Conservation (phyloP, 495 filamentous ascomycete genomes). For the Penicillium robsamsonii region DNA sequence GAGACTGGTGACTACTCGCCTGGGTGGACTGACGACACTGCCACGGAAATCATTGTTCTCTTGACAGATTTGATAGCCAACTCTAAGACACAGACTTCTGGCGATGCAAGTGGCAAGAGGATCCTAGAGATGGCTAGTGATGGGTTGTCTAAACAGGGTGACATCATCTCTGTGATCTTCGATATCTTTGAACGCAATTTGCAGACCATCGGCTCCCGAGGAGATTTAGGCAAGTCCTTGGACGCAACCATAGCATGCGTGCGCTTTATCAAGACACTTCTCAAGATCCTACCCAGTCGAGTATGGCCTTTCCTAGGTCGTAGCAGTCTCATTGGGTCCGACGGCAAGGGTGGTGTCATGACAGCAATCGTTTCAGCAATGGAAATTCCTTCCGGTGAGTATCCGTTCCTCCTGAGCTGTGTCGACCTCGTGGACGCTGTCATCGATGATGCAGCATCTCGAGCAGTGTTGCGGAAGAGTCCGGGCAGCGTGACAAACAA, state of each 20-base stretch:
- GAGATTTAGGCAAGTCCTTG: conserved; percentile 50
- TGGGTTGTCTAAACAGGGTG: conserved; percentile 66
- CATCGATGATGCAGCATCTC: conserved; percentile 70
- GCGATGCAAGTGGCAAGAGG: conserved; percentile 40
- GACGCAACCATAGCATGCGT: conserved; percentile 69
- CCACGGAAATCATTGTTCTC: conserved; percentile 62
- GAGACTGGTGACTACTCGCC: conserved; percentile 38
- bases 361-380: conserved; percentile 68
- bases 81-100: conserved; percentile 28
- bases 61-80: conserved; percentile 55
- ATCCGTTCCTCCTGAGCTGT: conserved; percentile 71
- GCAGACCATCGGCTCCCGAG: conserved; percentile 56
- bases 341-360: conserved; percentile 70
- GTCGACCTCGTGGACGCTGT: conserved; percentile 70
- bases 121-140: conserved; percentile 72
- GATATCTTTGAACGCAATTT: conserved; percentile 79
- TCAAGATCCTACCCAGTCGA: conserved; percentile 69
- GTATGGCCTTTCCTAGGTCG: conserved; percentile 87
- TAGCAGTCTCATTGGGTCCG: conserved; percentile 69
- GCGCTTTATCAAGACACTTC: conserved; percentile 71
- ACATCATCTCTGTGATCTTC: conserved; percentile 77
- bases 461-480: conserved; percentile 69
- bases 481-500: conserved; percentile 51
- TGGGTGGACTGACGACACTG: conserved; percentile 46
- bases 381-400: conserved; percentile 72